Conservation (phyloP, 495 filamentous ascomycete species). For the Lepidopterella palustris region DNA sequence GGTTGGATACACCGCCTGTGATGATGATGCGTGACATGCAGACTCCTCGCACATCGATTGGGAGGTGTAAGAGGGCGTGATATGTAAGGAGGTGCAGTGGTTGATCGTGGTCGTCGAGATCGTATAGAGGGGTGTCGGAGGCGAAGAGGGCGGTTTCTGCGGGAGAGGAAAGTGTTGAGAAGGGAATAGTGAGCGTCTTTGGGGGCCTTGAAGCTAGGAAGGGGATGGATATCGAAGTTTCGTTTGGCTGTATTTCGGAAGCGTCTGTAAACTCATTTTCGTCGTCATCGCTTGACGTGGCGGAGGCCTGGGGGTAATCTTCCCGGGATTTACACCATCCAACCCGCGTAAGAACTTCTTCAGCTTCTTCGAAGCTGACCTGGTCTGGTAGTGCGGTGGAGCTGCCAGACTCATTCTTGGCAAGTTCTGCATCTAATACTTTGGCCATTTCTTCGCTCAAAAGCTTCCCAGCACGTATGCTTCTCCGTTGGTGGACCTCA, state of each 20-base stretch:
- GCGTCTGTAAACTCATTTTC: conserved; percentile 28
- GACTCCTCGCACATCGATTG: conserved; percentile 70
- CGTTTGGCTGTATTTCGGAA: conserved; percentile 22
- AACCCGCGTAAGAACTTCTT: conserved; percentile 66
- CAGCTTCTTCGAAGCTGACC: conserved; percentile 62
- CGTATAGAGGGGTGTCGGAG: conserved; percentile 42
- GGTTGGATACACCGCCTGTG: conserved; percentile 71
- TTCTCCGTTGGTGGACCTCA: conserved; percentile 61
- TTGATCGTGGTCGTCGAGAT: conserved; percentile 79
- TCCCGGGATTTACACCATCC: conserved; percentile 56
- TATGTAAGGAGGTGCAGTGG: conserved; percentile 70
- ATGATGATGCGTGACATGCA: conserved; percentile 91
- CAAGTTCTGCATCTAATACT: conserved; percentile 46
- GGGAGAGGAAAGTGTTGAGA: conserved; percentile 61
- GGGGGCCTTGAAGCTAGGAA: conserved; percentile 44
- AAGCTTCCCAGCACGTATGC: conserved; percentile 63
- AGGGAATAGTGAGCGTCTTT: conserved; percentile 54
- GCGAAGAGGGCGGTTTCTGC: conserved; percentile 71
- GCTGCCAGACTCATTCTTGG: conserved; percentile 12
- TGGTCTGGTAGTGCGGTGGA: conserved; percentile 33
- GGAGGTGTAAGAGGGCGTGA: conserved; percentile 62
- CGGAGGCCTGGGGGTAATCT: conserved; percentile 7
- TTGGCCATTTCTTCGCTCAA: conserved; percentile 63
- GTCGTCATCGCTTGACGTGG: conserved; percentile 31
- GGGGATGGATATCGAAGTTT: conserved; percentile 41